These are phyloP conservation scores for Hibiscus mutabilis DNA, from an alignment of 345 rosid genomes.

Conservation along the genomic window DNA sequence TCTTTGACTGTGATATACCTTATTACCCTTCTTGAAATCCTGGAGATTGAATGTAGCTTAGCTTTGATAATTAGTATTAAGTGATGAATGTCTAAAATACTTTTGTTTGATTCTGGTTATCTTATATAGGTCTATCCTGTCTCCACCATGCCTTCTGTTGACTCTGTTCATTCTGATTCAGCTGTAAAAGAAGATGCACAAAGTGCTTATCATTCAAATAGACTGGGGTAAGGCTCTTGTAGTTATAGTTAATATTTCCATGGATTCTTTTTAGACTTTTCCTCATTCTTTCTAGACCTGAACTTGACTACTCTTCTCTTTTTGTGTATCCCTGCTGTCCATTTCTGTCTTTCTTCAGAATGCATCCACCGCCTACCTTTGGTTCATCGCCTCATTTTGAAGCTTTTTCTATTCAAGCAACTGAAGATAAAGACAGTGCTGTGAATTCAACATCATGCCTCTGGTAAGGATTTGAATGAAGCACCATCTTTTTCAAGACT, in stretches of 20 bases:
- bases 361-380: slow-evolving; percentile 91
- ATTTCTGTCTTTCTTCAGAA: slow-evolving; percentile 29
- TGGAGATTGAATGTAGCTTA: not conserved
- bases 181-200: slow-evolving; percentile 72
- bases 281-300: not conserved
- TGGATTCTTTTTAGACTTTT: not conserved
- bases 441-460: slow-evolving; percentile 33
- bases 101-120: not conserved
- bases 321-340: slow-evolving; percentile 10
- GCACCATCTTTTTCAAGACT: not conserved
- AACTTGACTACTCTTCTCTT: slow-evolving; percentile 1
- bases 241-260: not conserved
- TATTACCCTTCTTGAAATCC: not conserved
- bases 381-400: slow-evolving; percentile 82
- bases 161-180: slow-evolving; percentile 42
- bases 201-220: slow-evolving; percentile 48
- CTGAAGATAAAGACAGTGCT: slow-evolving; percentile 56
- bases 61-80: not conserved
- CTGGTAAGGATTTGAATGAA: slow-evolving; percentile 24
- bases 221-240: slow-evolving; percentile 38
- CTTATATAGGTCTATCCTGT: slow-evolving; percentile 55
- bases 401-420: slow-evolving; percentile 43
- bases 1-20: not conserved
- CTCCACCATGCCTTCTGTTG: slow-evolving; percentile 34
- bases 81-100: not conserved